A percentile compares a stretch with the other conserved stretches of the same genome.
These are phyloP conservation scores for Arabis alpina DNA, from an alignment of 345 rosid species.

Conservation along the genomic window DNA sequence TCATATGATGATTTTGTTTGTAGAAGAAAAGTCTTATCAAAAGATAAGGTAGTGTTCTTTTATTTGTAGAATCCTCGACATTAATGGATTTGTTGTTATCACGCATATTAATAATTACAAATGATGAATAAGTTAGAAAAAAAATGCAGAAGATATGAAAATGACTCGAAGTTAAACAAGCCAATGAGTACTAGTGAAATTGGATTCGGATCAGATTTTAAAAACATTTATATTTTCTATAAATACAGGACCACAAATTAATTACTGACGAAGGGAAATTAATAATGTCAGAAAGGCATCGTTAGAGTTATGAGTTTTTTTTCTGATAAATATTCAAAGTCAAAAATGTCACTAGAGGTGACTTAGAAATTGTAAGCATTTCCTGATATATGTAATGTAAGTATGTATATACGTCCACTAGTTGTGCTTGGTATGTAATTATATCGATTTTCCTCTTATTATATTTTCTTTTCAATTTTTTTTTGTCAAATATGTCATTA, in stretches of 20 bases:
- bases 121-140: slow-evolving; percentile 1
- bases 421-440: slow-evolving; percentile 9
- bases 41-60: no score
- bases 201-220: slow-evolving; percentile 2
- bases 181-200: slow-evolving; percentile 5
- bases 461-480: background rate
- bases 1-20: background rate
- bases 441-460: background rate
- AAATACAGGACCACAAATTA: slow-evolving; percentile 17
- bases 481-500: no score
- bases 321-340: background rate
- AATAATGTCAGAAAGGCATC: background rate
- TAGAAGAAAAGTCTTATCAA: background rate
- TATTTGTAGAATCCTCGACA: background rate
- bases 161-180: slow-evolving; percentile 4
- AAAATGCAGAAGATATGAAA: slow-evolving; percentile 12
- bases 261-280: background rate
- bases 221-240: background rate
- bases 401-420: slow-evolving; percentile 4
- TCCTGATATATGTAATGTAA: background rate
- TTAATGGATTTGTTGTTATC: slow-evolving; percentile 13
- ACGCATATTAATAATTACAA: no score
- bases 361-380: slow-evolving; percentile 27
- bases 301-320: slow-evolving; percentile 14
- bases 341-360: slow-evolving; percentile 15